Evolutionary conservation across 2,329 filamentous ascomycete species (phyloP).

Genomic region (Aspergillus transmontanensis): DNA sequence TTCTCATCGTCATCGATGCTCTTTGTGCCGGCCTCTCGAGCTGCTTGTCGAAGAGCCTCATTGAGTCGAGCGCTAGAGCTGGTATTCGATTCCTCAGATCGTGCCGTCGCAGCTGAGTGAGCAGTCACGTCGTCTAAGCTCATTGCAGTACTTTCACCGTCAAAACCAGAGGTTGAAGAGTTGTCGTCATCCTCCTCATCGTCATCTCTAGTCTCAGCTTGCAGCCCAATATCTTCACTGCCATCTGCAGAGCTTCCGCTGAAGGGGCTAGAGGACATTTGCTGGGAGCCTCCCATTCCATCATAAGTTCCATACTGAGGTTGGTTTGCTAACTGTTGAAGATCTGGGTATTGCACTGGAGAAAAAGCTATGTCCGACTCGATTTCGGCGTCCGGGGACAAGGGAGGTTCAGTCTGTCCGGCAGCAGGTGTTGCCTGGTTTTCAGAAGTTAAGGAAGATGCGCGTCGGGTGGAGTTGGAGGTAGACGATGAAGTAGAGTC

Average conservation of each 20-base stretch:
- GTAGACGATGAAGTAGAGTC: slow-evolving; percentile 78
- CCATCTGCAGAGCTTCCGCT: slow-evolving; percentile 60
- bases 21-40: slow-evolving; percentile 73
- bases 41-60: slow-evolving; percentile 74
- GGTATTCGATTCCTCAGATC: slow-evolving; percentile 56
- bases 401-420: slow-evolving; percentile 60
- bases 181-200: slow-evolving; percentile 45
- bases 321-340: slow-evolving; percentile 60
- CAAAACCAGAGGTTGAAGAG: slow-evolving; percentile 54
- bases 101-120: slow-evolving; percentile 65
- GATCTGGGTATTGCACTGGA: slow-evolving; percentile 65
- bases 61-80: slow-evolving; percentile 75
- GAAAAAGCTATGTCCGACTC: slow-evolving; percentile 61
- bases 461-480: slow-evolving; percentile 73
- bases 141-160: slow-evolving; percentile 76
- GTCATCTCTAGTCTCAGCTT: slow-evolving; percentile 43
- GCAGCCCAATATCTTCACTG: slow-evolving; percentile 47
- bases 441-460: slow-evolving; percentile 60
- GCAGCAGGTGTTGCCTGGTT: slow-evolving; percentile 37
- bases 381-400: slow-evolving; percentile 63
- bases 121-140: slow-evolving; percentile 77
- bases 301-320: slow-evolving; percentile 49
- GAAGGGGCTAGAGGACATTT: slow-evolving; percentile 75
- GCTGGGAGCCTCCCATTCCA: slow-evolving; percentile 63
- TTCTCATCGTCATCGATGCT: slow-evolving; percentile 61